These are phyloP conservation scores for Salix koriyanagi DNA, from an alignment of 345 rosid species.

Conservation along the genomic window DNA sequence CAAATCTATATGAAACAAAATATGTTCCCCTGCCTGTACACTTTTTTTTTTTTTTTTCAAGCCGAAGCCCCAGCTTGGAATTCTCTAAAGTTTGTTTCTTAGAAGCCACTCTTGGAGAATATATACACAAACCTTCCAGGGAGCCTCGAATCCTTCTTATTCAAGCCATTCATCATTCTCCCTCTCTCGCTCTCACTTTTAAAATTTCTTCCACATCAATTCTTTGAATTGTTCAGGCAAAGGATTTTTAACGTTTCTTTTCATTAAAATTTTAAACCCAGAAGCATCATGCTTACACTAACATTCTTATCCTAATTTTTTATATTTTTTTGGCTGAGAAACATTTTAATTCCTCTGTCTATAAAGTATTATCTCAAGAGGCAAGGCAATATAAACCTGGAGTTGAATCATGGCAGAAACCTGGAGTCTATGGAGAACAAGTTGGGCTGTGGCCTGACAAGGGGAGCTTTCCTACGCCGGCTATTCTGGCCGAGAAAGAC, in stretches of 20 bases:
- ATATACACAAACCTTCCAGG: slow-evolving; percentile 3
- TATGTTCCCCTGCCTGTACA: neutral
- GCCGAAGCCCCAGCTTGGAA: neutral
- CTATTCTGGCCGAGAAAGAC: slow-evolving; percentile 37
- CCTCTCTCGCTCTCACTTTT: neutral
- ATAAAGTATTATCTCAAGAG: neutral
- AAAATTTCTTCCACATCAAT: slow-evolving; percentile 1
- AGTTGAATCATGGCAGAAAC: slow-evolving; percentile 18
- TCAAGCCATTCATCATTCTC: slow-evolving; percentile 26
- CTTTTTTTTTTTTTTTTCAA: neutral
- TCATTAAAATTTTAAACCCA: neutral
- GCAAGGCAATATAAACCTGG: neutral
- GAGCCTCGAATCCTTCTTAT: slow-evolving; percentile 36
- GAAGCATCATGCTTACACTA: neutral
- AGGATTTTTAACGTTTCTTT: neutral
- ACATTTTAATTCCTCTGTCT: neutral
- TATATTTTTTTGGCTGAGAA: neutral
- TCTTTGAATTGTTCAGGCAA: slow-evolving; percentile 1
- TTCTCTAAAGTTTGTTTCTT: slow-evolving; percentile 45
- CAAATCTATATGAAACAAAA: neutral
- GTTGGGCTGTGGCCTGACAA: slow-evolving; percentile 53
- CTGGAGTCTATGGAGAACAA: slow-evolving; percentile 14
- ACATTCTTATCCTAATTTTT: neutral
- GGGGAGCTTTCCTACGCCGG: slow-evolving; percentile 46
- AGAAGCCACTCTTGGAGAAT: slow-evolving; percentile 54